Evolutionary conservation across 257 asterid species (phyloP).

Genomic region (Ocimum tenuiflorum): DNA sequence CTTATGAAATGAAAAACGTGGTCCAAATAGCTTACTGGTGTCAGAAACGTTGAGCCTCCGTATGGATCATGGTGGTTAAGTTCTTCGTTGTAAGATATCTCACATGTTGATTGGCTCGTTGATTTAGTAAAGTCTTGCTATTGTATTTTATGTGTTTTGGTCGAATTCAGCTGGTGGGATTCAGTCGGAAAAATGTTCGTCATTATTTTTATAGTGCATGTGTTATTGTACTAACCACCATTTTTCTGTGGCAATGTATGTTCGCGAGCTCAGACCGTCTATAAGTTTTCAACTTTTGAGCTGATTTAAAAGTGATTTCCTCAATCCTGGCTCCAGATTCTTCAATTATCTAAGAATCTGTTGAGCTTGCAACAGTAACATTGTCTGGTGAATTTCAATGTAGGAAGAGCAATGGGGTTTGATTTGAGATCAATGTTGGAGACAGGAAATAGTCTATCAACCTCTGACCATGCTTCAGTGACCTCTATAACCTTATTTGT

Average conservation of each 20-base stretch:
- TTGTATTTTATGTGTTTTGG: background rate
- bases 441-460: constrained; percentile 14
- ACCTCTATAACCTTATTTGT: constrained; percentile 46
- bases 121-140: background rate
- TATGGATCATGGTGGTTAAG: background rate
- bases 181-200: background rate
- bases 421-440: constrained; percentile 23
- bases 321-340: background rate
- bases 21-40: background rate
- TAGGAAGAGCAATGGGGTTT: constrained; percentile 24
- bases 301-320: constrained; percentile 5
- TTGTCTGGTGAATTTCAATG: constrained; percentile 8
- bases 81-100: background rate
- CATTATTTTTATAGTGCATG: background rate
- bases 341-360: background rate
- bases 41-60: background rate
- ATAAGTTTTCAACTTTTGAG: background rate
- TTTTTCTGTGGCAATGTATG: background rate
- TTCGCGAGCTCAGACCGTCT: background rate
- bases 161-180: constrained; percentile 6
- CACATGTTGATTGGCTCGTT: background rate
- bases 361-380: constrained; percentile 3
- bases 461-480: constrained; percentile 52
- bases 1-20: background rate
- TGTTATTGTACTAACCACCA: background rate